These are phyloP conservation scores for Sherardia arvensis DNA, from an alignment of 257 asterid genomes.

Conservation along the genomic window DNA sequence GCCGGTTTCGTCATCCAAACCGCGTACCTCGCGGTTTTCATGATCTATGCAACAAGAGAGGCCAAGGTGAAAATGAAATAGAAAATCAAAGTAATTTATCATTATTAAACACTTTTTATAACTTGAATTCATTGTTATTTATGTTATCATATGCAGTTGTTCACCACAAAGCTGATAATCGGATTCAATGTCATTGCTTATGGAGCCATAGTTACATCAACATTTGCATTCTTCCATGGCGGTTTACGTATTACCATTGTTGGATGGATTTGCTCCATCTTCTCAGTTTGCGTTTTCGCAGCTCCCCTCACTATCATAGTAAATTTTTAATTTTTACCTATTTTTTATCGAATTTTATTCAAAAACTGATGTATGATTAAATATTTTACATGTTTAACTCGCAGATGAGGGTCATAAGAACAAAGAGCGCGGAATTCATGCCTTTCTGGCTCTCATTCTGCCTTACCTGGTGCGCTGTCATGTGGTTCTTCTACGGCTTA, in stretches of 20 bases:
- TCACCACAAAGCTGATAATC: constrained; percentile 35
- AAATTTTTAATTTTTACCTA: neutral
- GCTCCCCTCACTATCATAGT: constrained; percentile 92
- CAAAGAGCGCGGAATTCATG: constrained; percentile 80
- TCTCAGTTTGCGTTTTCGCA: constrained; percentile 60
- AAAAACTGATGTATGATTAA: too few species aligned
- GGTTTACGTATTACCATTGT: constrained; percentile 27
- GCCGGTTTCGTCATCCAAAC: constrained; percentile 36
- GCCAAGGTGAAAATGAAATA: constrained; percentile 29
- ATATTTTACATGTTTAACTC: neutral
- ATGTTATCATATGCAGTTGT: constrained; percentile 27
- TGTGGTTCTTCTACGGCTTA: constrained; percentile 78
- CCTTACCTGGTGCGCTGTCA: constrained; percentile 61
- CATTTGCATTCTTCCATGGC: constrained; percentile 22
- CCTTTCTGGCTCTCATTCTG: constrained; percentile 60
- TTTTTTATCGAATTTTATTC: too few species aligned
- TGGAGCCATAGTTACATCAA: constrained; percentile 28
- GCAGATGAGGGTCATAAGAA: constrained; percentile 46
- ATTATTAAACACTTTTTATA: neutral
- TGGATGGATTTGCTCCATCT: constrained; percentile 77
- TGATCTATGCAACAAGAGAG: constrained; percentile 48
- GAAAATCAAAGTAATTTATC: neutral
- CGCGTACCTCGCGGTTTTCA: constrained; percentile 35
- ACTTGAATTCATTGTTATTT: too few species aligned
- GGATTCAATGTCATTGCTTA: constrained; percentile 30